A percentile compares a stretch with the other conserved stretches of the same genome.
Evolutionary conservation across 2,329 filamentous ascomycete genomes (phyloP).

Genomic region (Pleomassaria siparia): DNA sequence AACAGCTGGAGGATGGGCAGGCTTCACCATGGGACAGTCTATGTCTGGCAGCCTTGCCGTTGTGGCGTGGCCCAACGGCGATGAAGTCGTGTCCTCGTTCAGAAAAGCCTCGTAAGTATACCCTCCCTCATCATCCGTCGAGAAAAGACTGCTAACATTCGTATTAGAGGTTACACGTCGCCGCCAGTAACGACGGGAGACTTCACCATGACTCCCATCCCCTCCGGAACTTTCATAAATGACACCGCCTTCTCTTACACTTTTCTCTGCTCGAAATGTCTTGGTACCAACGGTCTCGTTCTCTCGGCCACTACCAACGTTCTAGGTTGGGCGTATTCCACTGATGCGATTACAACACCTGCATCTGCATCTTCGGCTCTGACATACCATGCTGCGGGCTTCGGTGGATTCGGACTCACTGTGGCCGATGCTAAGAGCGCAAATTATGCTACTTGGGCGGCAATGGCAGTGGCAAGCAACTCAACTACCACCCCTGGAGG

Average conservation of each 20-base stretch:
- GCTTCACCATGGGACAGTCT: constrained; percentile 50
- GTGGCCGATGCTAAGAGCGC: constrained; percentile 32
- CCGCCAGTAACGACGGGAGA: constrained; percentile 49
- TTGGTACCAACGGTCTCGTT: constrained; percentile 21
- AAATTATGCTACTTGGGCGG: constrained; percentile 38
- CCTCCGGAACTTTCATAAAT: constrained; percentile 56
- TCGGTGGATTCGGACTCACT: constrained; percentile 34
- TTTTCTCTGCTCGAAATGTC: constrained; percentile 53
- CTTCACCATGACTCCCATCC: constrained; percentile 49
- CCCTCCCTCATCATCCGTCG: background rate
- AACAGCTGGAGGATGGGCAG: constrained; percentile 54
- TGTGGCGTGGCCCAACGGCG: constrained; percentile 56
- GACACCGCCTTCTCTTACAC: constrained; percentile 57
- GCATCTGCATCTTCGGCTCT: constrained; percentile 23
- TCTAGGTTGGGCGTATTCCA: constrained; percentile 36
- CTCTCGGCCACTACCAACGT: constrained; percentile 31
- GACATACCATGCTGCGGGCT: constrained; percentile 36
- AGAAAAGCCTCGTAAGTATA: constrained; percentile 40
- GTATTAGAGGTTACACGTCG: constrained; percentile 48
- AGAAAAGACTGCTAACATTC: constrained; percentile 2
- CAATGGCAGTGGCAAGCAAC: constrained; percentile 25
- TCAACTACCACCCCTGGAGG: background rate
- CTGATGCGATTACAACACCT: constrained; percentile 26
- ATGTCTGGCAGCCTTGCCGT: constrained; percentile 55
- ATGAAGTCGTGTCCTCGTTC: constrained; percentile 51